Percentiles rank a stretch among this genome's conserved stretches.
These are phyloP conservation scores for Dendrobium catenatum DNA, from an alignment of 106 monocot species.

Conservation along the genomic window DNA sequence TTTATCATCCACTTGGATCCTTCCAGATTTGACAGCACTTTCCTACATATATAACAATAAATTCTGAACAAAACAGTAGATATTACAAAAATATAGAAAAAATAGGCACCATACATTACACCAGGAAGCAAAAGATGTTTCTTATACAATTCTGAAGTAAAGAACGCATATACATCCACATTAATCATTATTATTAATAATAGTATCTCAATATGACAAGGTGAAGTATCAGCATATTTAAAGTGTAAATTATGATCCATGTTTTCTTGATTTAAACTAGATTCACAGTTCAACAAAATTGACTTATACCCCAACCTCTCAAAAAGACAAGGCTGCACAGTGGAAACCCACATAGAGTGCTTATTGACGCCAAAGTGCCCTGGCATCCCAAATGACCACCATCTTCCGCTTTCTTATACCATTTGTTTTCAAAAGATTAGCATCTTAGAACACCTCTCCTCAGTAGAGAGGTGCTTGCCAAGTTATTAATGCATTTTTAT, in stretches of 20 bases:
- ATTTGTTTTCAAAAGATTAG: neutral
- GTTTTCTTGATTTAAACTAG: neutral
- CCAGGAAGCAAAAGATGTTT: neutral
- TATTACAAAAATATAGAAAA: neutral
- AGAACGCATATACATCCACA: neutral
- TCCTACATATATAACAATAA: conserved; percentile 30
- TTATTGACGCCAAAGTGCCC: neutral
- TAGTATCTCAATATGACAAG: neutral
- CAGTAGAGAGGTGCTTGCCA: neutral
- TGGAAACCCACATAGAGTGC: neutral
- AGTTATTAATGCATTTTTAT: too few relatives aligned
- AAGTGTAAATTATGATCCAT: neutral
- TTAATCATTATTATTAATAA: neutral
- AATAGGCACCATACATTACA: neutral
- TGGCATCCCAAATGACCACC: neutral
- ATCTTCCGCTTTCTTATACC: neutral
- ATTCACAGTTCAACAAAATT: neutral
- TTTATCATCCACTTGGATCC: conserved; percentile 85
- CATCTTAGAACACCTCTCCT: neutral
- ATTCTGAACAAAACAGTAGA: neutral
- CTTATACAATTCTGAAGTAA: neutral
- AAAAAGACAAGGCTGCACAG: neutral
- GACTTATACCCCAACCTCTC: neutral
- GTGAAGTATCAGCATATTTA: neutral
- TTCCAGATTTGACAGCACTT: conserved; percentile 73